These are phyloP conservation scores for Immersiella caudata DNA, from an alignment of 495 filamentous ascomycete species.

Conservation along the genomic window DNA sequence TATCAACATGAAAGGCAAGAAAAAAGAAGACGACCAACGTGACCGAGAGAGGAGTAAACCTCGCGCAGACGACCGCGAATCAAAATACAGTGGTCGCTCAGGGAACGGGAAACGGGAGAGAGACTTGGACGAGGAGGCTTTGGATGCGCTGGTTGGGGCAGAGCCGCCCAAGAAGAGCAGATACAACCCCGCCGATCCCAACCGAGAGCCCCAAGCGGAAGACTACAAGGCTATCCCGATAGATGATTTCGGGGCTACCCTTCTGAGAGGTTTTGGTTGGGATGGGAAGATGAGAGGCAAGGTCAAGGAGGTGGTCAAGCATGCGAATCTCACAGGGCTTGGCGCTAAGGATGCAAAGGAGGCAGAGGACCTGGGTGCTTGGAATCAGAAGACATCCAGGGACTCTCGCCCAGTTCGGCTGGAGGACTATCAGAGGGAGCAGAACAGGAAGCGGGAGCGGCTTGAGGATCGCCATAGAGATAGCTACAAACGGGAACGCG, in stretches of 20 bases:
- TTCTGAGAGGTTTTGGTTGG: constrained; percentile 93
- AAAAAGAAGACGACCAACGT: not conserved
- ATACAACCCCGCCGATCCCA: constrained; percentile 63
- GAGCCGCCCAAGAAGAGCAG: constrained; percentile 32
- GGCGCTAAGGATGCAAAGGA: constrained; percentile 73
- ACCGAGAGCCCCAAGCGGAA: constrained; percentile 73
- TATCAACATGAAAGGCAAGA: constrained; percentile 38
- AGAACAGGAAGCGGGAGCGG: constrained; percentile 45
- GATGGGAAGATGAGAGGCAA: constrained; percentile 71
- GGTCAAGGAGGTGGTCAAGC: constrained; percentile 55
- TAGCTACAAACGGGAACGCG: constrained; percentile 53
- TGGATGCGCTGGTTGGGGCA: constrained; percentile 74
- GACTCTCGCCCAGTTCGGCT: constrained; percentile 43
- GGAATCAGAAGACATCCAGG: constrained; percentile 40
- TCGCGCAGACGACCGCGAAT: constrained; percentile 11
- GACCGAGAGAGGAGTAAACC: not conserved
- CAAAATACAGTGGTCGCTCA: constrained; percentile 23
- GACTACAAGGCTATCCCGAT: constrained; percentile 89
- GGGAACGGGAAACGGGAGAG: constrained; percentile 33
- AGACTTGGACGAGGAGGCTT: constrained; percentile 75
- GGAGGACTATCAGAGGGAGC: constrained; percentile 48
- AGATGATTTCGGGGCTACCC: constrained; percentile 87
- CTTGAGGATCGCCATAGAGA: constrained; percentile 43
- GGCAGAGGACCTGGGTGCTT: constrained; percentile 62
- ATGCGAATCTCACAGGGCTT: constrained; percentile 82